phyloP scores from a whole-genome alignment of 768 basidiomycete genomes.

The Leucocoprinus sp. region DNA sequence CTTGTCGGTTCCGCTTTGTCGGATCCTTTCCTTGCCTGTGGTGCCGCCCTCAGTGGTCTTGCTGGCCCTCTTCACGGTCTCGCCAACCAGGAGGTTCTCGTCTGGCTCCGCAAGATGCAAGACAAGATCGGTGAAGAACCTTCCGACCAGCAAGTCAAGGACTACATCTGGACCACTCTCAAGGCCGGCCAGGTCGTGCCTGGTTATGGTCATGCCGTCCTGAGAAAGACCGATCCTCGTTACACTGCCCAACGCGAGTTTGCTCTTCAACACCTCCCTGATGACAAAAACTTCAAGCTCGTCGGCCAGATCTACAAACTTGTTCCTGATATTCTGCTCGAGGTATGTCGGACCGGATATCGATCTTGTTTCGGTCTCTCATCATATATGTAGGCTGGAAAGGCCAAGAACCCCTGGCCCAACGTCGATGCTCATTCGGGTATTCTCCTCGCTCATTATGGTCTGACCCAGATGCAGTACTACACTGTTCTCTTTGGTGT shows the following conservation, averaged over 20 bases:
- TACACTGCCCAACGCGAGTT: conserved; percentile 90
- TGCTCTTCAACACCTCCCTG: conserved; percentile 74
- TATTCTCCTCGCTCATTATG: conserved; percentile 79
- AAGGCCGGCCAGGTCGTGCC: conserved; percentile 93
- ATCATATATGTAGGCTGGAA: conserved; percentile 52
- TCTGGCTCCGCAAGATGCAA: conserved; percentile 95
- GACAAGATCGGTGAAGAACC: conserved; percentile 78
- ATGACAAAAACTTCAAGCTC: conserved; percentile 90
- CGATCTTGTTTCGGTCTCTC: background rate
- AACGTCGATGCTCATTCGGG: conserved; percentile 98
- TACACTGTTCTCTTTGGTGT: conserved; percentile 98
- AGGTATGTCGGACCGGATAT: conserved; percentile 32
- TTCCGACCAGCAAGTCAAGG: conserved; percentile 79
- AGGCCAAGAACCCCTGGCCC: conserved; percentile 93
- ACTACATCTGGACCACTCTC: conserved; percentile 93
- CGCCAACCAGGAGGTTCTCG: conserved; percentile 93
- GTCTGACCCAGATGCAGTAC: conserved; percentile 85
- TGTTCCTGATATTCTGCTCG: conserved; percentile 84
- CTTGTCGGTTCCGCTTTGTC: conserved; percentile 93
- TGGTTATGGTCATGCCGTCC: conserved; percentile 82
- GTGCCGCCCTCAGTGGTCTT: conserved; percentile 89
- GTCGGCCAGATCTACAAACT: conserved; percentile 84
- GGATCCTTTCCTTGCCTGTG: conserved; percentile 94
- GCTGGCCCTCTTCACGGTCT: conserved; percentile 96
- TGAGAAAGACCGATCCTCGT: conserved; percentile 88